phyloP scores from a whole-genome alignment of 2,329 filamentous ascomycete genomes.

The Plenodomus lindquistii region DNA sequence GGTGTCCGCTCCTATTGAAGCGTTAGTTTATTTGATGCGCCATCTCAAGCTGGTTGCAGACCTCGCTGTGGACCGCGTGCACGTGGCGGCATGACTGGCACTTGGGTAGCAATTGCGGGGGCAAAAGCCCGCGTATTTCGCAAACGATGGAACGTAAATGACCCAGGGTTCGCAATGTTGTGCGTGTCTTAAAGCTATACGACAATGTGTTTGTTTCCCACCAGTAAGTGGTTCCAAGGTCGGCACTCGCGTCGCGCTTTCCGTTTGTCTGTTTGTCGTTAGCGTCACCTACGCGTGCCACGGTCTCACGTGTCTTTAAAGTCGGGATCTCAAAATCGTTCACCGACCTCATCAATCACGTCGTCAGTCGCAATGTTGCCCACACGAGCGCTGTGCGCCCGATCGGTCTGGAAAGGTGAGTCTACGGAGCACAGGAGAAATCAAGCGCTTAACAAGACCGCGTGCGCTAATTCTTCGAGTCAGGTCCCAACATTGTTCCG shows the following conservation, averaged over 20 bases:
- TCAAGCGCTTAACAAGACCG: neutral
- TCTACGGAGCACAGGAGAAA: neutral
- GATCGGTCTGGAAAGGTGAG: constrained; percentile 87
- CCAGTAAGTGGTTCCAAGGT: constrained; percentile 3
- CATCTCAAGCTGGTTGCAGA: constrained; percentile 13
- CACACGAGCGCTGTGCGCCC: constrained; percentile 64
- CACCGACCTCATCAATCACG: constrained; percentile 33
- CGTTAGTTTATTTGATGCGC: constrained; percentile 9
- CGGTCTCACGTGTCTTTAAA: constrained; percentile 31
- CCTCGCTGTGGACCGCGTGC: constrained; percentile 33
- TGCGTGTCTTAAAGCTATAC: too few relatives aligned
- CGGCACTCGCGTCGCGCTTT: constrained; percentile 32
- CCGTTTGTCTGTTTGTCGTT: constrained; percentile 31
- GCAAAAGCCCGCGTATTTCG: too few relatives aligned
- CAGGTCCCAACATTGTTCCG: constrained; percentile 73
- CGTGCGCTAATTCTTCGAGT: constrained; percentile 21
- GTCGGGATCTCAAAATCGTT: constrained; percentile 18
- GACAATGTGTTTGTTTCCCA: too few relatives aligned
- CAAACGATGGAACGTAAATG: too few relatives aligned
- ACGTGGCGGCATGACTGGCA: constrained; percentile 33
- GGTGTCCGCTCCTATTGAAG: constrained; percentile 67
- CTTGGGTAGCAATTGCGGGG: too few relatives aligned
- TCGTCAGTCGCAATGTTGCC: constrained; percentile 62
- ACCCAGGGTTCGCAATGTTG: too few relatives aligned
- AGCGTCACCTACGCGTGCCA: constrained; percentile 22